phyloP scores from a whole-genome alignment of 192 early-diverging fungal species.

The Coemansia sp. region DNA sequence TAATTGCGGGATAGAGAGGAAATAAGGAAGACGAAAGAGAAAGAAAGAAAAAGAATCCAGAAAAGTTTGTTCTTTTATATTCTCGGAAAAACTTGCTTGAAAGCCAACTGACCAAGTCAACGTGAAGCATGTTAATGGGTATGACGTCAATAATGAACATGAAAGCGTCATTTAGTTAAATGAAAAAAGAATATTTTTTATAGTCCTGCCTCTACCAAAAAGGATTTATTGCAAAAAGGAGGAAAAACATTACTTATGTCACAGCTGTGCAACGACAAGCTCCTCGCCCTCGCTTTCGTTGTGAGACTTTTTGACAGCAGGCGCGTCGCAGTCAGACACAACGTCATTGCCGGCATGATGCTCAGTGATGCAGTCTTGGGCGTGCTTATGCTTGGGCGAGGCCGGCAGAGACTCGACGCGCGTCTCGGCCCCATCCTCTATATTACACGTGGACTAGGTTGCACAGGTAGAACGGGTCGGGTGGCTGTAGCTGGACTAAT shows the following conservation, averaged over 20 bases:
- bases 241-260: background rate
- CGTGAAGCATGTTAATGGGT: too few species aligned
- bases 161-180: background rate
- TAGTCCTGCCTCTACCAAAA: too few species aligned
- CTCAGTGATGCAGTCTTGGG: background rate
- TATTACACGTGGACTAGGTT: too few species aligned
- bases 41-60: too few species aligned
- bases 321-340: background rate
- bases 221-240: background rate
- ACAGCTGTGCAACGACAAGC: background rate
- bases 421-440: background rate
- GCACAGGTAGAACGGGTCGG: too few species aligned
- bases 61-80: too few species aligned
- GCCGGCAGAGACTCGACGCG: constrained; percentile 1
- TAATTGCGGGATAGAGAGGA: too few species aligned
- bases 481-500: too few species aligned
- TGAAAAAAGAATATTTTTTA: constrained; percentile 7
- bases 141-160: too few species aligned
- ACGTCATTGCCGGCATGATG: background rate
- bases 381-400: constrained; percentile 1
- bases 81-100: too few species aligned
- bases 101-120: too few species aligned
- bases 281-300: background rate
- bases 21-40: background rate
- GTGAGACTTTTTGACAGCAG: constrained; percentile 1